A percentile compares a stretch with the other conserved stretches of the same genome.
Conservation (phyloP, 768 basidiomycete species). For the Amanita pseudoporphyria region DNA sequence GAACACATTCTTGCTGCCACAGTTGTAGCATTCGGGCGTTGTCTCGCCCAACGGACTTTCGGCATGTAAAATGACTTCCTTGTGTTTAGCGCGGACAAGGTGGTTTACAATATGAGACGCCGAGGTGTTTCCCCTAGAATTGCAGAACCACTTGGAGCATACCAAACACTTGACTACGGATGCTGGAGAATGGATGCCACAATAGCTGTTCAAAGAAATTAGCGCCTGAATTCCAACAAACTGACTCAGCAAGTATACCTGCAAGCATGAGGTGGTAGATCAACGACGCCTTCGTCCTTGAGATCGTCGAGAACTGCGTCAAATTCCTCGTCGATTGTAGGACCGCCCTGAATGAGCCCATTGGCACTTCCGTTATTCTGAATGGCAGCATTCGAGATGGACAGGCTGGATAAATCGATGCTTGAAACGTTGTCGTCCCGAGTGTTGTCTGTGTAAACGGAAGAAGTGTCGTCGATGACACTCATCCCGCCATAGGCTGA, state of each 20-base stretch:
- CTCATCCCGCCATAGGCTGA: conserved; percentile 73
- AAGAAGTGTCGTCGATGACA: conserved; percentile 71
- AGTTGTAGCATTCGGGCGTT: conserved; percentile 97
- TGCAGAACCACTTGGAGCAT: conserved; percentile 97
- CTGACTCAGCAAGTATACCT: conserved; percentile 46
- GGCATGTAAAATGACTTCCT: conserved; percentile 94
- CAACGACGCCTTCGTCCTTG: conserved; percentile 70
- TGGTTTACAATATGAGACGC: conserved; percentile 99
- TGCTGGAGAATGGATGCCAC: conserved; percentile 95
- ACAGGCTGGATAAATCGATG: conserved; percentile 59
- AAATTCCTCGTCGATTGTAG: conserved; percentile 69
- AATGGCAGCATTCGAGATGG: conserved; percentile 46
- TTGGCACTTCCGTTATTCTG: conserved; percentile 31
- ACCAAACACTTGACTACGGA: conserved; percentile 93
- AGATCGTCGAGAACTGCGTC: conserved; percentile 84
- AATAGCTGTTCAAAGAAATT: conserved; percentile 53
- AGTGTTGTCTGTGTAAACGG: conserved; percentile 70
- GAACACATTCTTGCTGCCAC: conserved; percentile 98
- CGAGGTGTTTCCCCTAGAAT: conserved; percentile 94
- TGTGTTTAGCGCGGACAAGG: conserved; percentile 97
- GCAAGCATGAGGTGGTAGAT: conserved; percentile 91
- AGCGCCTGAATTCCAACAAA: neutral
- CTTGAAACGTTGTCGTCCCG: conserved; percentile 39
- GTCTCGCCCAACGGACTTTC: conserved; percentile 96
- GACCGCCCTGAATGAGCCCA: conserved; percentile 20